Conservation (phyloP, 768 basidiomycete genomes). For the Cytidiella melzeri region DNA sequence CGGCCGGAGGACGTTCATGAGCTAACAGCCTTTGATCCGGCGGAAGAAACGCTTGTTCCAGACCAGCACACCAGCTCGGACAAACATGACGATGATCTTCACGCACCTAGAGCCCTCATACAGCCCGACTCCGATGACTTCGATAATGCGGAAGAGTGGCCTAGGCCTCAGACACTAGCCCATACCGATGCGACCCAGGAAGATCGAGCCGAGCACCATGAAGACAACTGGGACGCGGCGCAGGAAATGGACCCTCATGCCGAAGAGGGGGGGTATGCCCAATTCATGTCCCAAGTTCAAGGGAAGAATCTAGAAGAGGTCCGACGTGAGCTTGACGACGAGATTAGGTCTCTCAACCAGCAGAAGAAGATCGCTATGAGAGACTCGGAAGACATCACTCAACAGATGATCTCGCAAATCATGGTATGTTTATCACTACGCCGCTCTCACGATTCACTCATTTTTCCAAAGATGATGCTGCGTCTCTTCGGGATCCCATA, state of each 20-base stretch:
- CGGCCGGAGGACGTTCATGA: background rate
- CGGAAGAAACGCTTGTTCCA: background rate
- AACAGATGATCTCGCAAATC: slow-evolving; percentile 88
- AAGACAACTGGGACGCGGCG: slow-evolving; percentile 71
- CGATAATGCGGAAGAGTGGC: slow-evolving; percentile 1
- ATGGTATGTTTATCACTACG: slow-evolving; percentile 33
- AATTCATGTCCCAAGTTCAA: slow-evolving; percentile 87
- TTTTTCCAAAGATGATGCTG: slow-evolving; percentile 62
- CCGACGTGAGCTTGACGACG: slow-evolving; percentile 84
- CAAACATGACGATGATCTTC: background rate
- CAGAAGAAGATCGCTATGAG: slow-evolving; percentile 86
- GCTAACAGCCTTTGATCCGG: background rate
- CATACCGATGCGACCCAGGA: slow-evolving; percentile 17
- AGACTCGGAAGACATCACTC: slow-evolving; percentile 92
- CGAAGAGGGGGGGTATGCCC: slow-evolving; percentile 87
- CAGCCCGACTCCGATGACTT: background rate
- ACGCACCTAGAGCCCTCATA: no score
- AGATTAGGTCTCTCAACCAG: slow-evolving; percentile 74
- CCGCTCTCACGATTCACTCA: background rate
- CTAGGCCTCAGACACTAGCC: slow-evolving; percentile 6
- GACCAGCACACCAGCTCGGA: slow-evolving; percentile 2
- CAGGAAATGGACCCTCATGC: slow-evolving; percentile 76
- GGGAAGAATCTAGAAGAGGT: slow-evolving; percentile 79
- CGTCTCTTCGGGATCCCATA: slow-evolving; percentile 96
- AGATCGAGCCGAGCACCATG: slow-evolving; percentile 13